Evolutionary conservation across 306 rosid species (phyloP).

Genomic region (Ziziphus jujuba): DNA sequence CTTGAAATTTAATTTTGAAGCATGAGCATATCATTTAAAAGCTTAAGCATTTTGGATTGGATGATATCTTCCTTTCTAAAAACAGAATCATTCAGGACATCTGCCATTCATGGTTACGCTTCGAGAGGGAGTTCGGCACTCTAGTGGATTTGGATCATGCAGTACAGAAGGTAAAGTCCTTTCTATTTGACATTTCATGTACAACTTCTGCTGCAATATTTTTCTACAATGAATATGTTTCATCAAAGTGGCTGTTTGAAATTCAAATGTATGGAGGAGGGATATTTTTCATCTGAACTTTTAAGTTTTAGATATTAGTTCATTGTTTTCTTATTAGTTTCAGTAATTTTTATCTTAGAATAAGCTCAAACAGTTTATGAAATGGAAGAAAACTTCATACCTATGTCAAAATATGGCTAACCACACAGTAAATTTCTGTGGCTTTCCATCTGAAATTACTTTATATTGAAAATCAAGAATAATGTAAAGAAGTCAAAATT

Average conservation of each 20-base stretch:
- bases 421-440: background rate
- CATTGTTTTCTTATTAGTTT: background rate
- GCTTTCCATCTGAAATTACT: too few relatives aligned
- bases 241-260: background rate
- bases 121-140: slow-evolving; percentile 85
- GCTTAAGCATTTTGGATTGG: slow-evolving; percentile 54
- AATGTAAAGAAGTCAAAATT: too few relatives aligned
- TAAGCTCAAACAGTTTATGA: background rate
- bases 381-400: too few relatives aligned
- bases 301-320: background rate
- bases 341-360: background rate
- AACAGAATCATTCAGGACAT: slow-evolving; percentile 92
- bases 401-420: background rate
- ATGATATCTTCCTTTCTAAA: slow-evolving; percentile 75
- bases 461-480: too few relatives aligned
- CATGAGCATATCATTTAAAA: slow-evolving; percentile 13
- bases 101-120: slow-evolving; percentile 85
- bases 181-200: slow-evolving; percentile 7
- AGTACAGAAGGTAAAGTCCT: slow-evolving; percentile 57
- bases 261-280: background rate
- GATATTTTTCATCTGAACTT: background rate
- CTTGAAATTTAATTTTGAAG: slow-evolving; percentile 15
- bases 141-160: slow-evolving; percentile 84
- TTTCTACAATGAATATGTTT: background rate
- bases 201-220: slow-evolving; percentile 1